Base-by-base conservation (phyloP, 192 early-diverging fungal species). In the Entophlyctis luteolus region DNA sequence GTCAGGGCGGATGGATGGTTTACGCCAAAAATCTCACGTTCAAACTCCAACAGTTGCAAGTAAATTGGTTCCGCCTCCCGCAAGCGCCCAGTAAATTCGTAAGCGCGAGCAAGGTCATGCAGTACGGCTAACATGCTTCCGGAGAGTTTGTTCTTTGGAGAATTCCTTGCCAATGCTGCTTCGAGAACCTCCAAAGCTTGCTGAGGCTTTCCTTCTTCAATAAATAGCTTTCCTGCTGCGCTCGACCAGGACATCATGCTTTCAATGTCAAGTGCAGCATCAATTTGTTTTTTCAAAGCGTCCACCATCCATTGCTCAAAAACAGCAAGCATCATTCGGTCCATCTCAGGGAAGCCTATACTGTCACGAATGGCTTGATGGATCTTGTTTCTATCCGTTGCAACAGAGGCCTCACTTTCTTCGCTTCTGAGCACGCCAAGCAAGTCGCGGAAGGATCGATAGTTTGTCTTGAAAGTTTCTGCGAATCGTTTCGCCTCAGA, bases 271-370 rank as follows among this genome's bases (percentile, higher is more conserved):
- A n/a, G n/a, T n/a, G n/a, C n/a, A n/a, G n/a, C n/a, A n/a, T n/a
- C 55, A 57, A 60, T 38, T 25, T 46, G 16, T 8, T 28, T n/a
- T 60, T 57, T 8, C 32, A 34, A 34, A 6, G 8, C 4, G 28
- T 12, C 12, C 12, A 34, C 14, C 5, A 57, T 57, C 55, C 55
- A 57, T 3, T 12, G 14, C 4, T 5, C 22, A 33, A 57, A 34
- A 33, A 22, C 22, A 12, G 8, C 22, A 33, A 57, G 35, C 32
- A 57, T 33, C 22, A 57, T 23, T 57, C 22, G 22, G 22, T 57
- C 55, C 27, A 57, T 16, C 35, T 57, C 35, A 14, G 55, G 35
- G 35, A 57, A 57, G 12, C 55, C 55, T 33, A 57, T 28, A 25
- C 12, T 57, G 4, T 22, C 35, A 4, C 32, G 23, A 34, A 57